Conservation (phyloP, 768 basidiomycete species). For the Leccinellum luteum region DNA sequence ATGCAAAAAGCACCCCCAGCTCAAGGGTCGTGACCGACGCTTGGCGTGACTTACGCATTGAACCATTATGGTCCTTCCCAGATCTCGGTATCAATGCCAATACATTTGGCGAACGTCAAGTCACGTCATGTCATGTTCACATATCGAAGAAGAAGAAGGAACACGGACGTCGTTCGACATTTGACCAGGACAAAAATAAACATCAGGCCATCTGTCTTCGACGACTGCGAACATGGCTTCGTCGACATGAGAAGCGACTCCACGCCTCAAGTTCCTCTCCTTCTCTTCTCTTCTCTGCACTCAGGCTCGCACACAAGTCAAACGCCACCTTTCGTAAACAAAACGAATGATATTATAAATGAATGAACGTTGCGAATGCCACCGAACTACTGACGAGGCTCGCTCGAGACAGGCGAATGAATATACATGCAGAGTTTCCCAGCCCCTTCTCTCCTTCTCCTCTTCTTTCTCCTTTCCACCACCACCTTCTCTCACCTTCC, state of each 20-base stretch:
- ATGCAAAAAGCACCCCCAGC: not conserved
- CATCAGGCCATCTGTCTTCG: not conserved
- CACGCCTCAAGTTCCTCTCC: not conserved
- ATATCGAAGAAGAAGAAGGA: not conserved
- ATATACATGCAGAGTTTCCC: slow-evolving; percentile 2
- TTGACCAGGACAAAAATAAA: not conserved
- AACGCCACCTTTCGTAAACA: slow-evolving; percentile 4
- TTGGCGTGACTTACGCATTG: not conserved
- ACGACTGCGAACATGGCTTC: not conserved
- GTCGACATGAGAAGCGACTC: not conserved
- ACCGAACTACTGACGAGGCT: not conserved
- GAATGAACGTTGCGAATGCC: slow-evolving; percentile 21
- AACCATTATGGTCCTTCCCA: not conserved
- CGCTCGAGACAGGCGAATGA: slow-evolving; percentile 4
- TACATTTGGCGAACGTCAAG: not conserved
- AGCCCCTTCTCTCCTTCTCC: not conserved
- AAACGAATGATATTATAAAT: slow-evolving; percentile 29
- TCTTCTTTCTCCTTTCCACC: not conserved
- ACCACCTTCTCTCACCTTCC: not conserved
- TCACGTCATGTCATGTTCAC: not conserved
- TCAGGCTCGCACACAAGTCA: not conserved
- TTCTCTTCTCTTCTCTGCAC: not conserved
- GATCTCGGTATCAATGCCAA: not conserved
- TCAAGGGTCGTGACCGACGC: not conserved
- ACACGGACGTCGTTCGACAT: slow-evolving; percentile 11